Evolutionary conservation across 371 early-diverging fungal species (phyloP).

Genomic region (Syncephalis plumigaleata): DNA sequence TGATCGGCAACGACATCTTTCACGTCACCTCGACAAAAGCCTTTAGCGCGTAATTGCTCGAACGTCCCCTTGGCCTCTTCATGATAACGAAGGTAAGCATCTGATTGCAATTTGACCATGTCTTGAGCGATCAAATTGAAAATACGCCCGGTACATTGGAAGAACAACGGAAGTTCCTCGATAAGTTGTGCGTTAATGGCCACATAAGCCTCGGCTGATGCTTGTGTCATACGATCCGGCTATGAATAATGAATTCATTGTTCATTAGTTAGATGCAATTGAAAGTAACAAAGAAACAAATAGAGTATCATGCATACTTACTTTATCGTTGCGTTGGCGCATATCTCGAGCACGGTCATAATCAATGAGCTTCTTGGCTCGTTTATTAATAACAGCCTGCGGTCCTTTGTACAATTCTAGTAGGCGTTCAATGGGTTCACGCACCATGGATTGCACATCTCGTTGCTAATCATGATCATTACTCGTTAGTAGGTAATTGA

Average conservation of each 20-base stretch:
- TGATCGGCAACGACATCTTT: not conserved
- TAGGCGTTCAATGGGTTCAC: conserved; percentile 24
- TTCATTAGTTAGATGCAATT: not conserved
- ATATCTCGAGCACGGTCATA: conserved; percentile 43
- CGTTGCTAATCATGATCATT: not conserved
- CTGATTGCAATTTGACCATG: conserved; percentile 37
- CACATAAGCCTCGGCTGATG: conserved; percentile 48
- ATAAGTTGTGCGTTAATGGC: conserved; percentile 59
- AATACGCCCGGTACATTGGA: conserved; percentile 33
- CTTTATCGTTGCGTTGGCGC: conserved; percentile 33
- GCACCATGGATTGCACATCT: too few species aligned
- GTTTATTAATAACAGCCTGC: conserved; percentile 49
- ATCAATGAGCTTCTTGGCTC: conserved; percentile 57
- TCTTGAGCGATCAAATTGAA: conserved; percentile 38
- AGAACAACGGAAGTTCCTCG: conserved; percentile 57
- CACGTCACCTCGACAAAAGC: not conserved
- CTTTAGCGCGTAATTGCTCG: not conserved
- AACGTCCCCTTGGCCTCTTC: conserved; percentile 3
- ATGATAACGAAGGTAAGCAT: conserved; percentile 9
- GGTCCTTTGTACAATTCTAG: conserved; percentile 46
- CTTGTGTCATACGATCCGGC: conserved; percentile 42
- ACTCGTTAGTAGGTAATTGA: not conserved
- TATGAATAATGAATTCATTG: conserved; percentile 1
- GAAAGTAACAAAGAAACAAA: not conserved
- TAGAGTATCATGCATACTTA: conserved; percentile 9